Conservation (phyloP, 768 basidiomycete species). For the Psilocybe azurescens region DNA sequence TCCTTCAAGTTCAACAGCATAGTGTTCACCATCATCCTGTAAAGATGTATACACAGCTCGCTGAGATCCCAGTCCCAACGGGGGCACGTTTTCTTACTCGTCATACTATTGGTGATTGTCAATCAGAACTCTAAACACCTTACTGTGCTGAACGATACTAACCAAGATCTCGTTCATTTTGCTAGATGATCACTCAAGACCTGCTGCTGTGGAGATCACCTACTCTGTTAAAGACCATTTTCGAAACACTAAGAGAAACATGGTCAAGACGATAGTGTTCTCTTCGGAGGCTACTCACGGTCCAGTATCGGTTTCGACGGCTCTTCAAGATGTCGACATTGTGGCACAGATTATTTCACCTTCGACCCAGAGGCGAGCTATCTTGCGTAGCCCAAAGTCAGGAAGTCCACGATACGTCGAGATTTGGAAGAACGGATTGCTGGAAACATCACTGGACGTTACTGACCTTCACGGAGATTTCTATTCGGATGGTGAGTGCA, state of each 20-base stretch:
- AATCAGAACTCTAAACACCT: not conserved
- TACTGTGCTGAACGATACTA: not conserved
- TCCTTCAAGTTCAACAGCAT: too few species aligned
- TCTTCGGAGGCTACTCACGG: conserved; percentile 24
- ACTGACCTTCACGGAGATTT: conserved; percentile 63
- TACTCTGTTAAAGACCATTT: conserved; percentile 56
- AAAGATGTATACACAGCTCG: conserved; percentile 31
- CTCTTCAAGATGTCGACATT: conserved; percentile 45
- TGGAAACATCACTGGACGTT: conserved; percentile 58
- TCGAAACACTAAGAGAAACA: conserved; percentile 50
- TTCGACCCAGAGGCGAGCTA: conserved; percentile 43
- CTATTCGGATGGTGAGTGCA: conserved; percentile 60
- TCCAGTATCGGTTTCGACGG: conserved; percentile 22
- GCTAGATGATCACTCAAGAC: conserved; percentile 2
- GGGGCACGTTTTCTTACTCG: conserved; percentile 30
- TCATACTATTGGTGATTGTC: conserved; percentile 14
- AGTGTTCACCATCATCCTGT: not conserved
- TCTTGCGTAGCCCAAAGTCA: conserved; percentile 48
- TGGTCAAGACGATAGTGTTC: conserved; percentile 42
- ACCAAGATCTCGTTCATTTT: not conserved
- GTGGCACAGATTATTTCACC: conserved; percentile 49
- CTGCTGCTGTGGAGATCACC: conserved; percentile 40
- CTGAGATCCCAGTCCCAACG: conserved; percentile 36
- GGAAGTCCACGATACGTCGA: conserved; percentile 54
- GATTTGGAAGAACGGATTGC: conserved; percentile 52